Evolutionary conservation across 2,329 filamentous ascomycete species (phyloP).

Genomic region (Penicillium sp.): DNA sequence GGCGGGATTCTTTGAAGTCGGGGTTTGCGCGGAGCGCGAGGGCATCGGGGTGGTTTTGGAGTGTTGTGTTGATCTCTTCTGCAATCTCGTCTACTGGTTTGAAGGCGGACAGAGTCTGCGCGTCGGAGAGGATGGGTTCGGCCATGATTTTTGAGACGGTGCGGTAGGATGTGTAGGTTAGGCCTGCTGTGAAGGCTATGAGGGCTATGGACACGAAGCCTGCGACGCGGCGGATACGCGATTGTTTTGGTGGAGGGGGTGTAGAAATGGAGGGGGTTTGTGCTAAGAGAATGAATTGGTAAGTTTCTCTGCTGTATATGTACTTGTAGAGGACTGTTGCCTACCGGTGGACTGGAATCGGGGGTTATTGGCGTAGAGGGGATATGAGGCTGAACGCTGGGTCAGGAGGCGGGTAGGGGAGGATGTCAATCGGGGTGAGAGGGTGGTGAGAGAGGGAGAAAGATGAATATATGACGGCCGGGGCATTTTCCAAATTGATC

Average conservation of each 20-base stretch:
- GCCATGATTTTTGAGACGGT: constrained; percentile 36
- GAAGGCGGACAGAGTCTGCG: constrained; percentile 71
- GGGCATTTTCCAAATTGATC: constrained; percentile 11
- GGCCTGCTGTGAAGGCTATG: constrained; percentile 34
- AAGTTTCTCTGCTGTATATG: neutral
- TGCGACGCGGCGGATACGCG: constrained; percentile 34
- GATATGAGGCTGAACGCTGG: constrained; percentile 1
- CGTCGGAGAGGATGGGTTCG: constrained; percentile 60
- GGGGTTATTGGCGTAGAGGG: neutral
- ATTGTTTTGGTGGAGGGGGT: constrained; percentile 20
- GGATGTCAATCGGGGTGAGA: constrained; percentile 21
- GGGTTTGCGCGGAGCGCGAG: constrained; percentile 65
- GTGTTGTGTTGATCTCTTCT: constrained; percentile 67
- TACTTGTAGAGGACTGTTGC: neutral
- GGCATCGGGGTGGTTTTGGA: constrained; percentile 74
- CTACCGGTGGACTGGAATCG: neutral
- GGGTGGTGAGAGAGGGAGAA: neutral
- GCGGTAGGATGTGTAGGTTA: constrained; percentile 27
- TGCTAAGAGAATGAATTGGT: neutral
- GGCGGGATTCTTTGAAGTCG: constrained; percentile 72
- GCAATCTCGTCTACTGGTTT: constrained; percentile 54
- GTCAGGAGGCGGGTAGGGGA: constrained; percentile 14
- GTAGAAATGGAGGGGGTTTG: neutral
- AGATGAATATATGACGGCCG: constrained; percentile 2
- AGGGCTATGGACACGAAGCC: constrained; percentile 39